Base-by-base conservation (phyloP, 176 grass and related monocot species). In the Poa annua region DNA sequence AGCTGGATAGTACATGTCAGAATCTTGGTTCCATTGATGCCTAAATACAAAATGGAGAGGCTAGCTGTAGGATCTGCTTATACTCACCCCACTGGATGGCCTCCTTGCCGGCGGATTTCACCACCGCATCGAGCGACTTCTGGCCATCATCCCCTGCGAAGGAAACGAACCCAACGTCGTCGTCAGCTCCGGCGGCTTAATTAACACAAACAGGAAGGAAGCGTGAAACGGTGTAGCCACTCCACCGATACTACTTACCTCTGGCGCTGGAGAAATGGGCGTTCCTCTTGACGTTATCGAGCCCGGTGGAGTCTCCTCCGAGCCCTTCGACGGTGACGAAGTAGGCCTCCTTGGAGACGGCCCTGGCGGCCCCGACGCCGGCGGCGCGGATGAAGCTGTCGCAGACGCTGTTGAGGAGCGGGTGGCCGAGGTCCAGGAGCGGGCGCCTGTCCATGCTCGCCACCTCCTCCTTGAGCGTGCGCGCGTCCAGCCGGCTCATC, bases 321-420 rank as follows among this genome's bases (percentile, higher is more conserved):
- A 86, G 55, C 1, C 88, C 87, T 74, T 98, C 89, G 57, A 88
- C 80, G 20, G 87, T 73, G 76, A 88, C 85, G 88, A 95, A 86
- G 87, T 98, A 98, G 3, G 87, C 92, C 80, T 98, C 92, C 26
- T 91, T 72, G 11, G 96, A 90, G 8, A 93, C 88, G 0, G 96
- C 96, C 71, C 90, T 74, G 1, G 94, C 88, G 11, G 96, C 96
- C 0, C 96, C 96, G 60, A 95, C 71, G 4, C 92, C 92, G 14
- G 96, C 88, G 75, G 89, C 96, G 77, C 81, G 92, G 76, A 95
- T 84, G 67, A 98, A 98, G 88, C 92, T 95, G 82, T 95, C 92
- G 19, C 87, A 85, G 29, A 98, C 59, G 66, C 90, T 85, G 88
- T 90, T 91, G 84, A 98, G 59, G 21, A 95, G 91, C 50, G 92